Conservation (phyloP, 371 early-diverging fungal species). For the Coelomomyces lativittatus region DNA sequence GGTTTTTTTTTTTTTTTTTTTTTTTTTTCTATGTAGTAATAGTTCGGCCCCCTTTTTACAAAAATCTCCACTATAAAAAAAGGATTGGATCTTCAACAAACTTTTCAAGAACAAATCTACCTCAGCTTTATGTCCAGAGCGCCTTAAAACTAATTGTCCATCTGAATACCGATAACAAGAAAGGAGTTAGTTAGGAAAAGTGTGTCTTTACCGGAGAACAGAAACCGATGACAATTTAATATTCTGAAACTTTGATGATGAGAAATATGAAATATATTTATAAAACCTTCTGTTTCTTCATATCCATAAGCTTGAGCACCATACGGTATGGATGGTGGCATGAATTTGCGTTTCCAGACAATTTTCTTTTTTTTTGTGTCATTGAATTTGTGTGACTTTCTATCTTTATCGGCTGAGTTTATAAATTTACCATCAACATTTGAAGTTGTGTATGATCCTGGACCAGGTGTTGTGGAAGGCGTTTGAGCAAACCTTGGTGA, state of each 20-base stretch:
- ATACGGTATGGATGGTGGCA: conserved; percentile 3
- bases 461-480: background rate
- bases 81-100: too few relatives aligned
- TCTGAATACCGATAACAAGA: background rate
- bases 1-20: too few relatives aligned
- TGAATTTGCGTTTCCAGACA: conserved; percentile 1
- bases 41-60: background rate
- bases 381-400: background rate
- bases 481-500: background rate
- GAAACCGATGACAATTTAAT: too few relatives aligned
- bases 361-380: background rate
- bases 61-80: background rate
- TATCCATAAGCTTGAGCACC: background rate
- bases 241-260: too few relatives aligned
- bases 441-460: background rate
- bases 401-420: background rate
- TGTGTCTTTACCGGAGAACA: too few relatives aligned
- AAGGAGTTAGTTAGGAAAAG: background rate
- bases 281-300: background rate
- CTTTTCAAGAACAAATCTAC: background rate
- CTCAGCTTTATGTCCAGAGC: background rate
- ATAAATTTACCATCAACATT: background rate
- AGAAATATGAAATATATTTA: too few relatives aligned
- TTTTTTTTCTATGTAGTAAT: background rate
- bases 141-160: background rate